These are phyloP conservation scores for Geotrichum klebahnii DNA, from an alignment of 1,139 yeast species.

Conservation along the genomic window DNA sequence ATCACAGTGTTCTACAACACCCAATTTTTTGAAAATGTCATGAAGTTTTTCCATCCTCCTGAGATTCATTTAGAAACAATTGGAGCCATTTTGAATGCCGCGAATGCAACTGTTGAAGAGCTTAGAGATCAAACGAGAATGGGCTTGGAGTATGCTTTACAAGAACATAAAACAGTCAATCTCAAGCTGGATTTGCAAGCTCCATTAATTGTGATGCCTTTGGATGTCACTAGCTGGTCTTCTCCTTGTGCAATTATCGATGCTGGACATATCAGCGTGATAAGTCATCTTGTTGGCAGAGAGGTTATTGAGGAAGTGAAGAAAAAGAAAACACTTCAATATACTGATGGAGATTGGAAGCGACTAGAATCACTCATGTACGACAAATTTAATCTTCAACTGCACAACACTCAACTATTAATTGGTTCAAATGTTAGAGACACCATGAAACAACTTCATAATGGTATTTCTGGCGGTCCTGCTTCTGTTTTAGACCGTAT, in stretches of 20 bases:
- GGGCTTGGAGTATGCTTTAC: conserved; percentile 88
- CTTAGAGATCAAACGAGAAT: conserved; percentile 83
- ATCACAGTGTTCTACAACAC: conserved; percentile 89
- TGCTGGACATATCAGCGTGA: conserved; percentile 89
- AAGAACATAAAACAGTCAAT: conserved; percentile 87
- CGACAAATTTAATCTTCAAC: conserved; percentile 71
- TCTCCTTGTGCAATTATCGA: conserved; percentile 90
- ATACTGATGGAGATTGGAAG: conserved; percentile 69
- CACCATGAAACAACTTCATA: conserved; percentile 52
- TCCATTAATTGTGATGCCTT: conserved; percentile 84
- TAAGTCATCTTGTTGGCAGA: conserved; percentile 75
- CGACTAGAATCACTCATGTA: conserved; percentile 76
- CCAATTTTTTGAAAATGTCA: conserved; percentile 68
- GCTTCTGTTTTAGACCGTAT: conserved; percentile 70
- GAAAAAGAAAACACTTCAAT: conserved; percentile 57
- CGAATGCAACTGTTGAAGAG: conserved; percentile 92
- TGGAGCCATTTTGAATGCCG: conserved; percentile 89
- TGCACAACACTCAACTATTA: conserved; percentile 83
- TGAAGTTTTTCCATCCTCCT: conserved; percentile 79
- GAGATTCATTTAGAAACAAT: conserved; percentile 80
- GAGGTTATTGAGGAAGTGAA: conserved; percentile 67
- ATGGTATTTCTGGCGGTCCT: conserved; percentile 35
- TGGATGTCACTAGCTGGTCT: conserved; percentile 71
- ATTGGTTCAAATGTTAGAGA: conserved; percentile 79
- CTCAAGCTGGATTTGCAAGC: conserved; percentile 87